These are phyloP conservation scores for Tephrocybe sp. DNA, from an alignment of 768 basidiomycete genomes.

Conservation along the genomic window DNA sequence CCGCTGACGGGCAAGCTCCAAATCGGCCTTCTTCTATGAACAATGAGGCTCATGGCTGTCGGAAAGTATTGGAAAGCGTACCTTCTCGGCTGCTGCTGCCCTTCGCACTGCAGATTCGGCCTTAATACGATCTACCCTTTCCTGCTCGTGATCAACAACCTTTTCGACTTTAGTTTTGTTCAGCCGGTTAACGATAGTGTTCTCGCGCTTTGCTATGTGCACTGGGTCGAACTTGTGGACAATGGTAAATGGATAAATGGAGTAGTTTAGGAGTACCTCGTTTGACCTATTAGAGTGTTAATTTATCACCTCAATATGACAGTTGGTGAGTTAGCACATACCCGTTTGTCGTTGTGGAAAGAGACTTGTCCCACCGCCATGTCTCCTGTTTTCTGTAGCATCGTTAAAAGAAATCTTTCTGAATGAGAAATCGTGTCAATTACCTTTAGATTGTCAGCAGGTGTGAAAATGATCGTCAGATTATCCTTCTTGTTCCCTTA, in stretches of 20 bases:
- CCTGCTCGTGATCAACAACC: constrained; percentile 89
- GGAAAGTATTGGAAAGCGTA: constrained; percentile 24
- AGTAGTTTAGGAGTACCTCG: constrained; percentile 47
- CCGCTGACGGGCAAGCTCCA: constrained; percentile 69
- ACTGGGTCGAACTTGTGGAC: constrained; percentile 41
- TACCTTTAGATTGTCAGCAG: constrained; percentile 90
- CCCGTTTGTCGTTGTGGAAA: constrained; percentile 89
- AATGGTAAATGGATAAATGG: neutral
- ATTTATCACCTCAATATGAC: neutral
- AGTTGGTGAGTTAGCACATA: constrained; percentile 27
- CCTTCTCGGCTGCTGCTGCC: constrained; percentile 66
- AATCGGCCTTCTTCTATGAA: constrained; percentile 74
- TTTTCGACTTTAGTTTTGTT: constrained; percentile 91
- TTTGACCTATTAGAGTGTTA: constrained; percentile 58
- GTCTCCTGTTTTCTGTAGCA: constrained; percentile 86
- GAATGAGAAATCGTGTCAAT: constrained; percentile 9
- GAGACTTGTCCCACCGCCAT: constrained; percentile 98
- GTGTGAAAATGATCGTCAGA: constrained; percentile 92
- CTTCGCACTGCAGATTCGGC: constrained; percentile 66
- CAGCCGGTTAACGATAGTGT: constrained; percentile 86
- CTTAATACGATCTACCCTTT: constrained; percentile 80
- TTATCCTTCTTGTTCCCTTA: constrained; percentile 96
- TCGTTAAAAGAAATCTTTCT: neutral
- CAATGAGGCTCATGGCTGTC: neutral
- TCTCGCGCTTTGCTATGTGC: constrained; percentile 79